Conservation (phyloP, 2,329 filamentous ascomycete species). For the Diaporthe vexans region DNA sequence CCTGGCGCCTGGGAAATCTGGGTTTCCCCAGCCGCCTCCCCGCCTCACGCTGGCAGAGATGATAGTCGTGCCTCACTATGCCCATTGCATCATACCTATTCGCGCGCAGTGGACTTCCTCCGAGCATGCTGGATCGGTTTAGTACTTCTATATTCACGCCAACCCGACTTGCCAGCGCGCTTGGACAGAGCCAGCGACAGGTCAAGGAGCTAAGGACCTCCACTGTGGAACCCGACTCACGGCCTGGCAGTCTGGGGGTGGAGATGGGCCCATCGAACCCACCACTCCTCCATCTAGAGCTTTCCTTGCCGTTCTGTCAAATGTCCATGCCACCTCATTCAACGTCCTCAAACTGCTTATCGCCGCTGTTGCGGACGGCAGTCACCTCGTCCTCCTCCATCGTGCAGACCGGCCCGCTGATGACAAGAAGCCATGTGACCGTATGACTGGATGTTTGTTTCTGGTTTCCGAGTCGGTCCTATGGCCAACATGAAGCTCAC, state of each 20-base stretch:
- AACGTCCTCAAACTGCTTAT: neutral
- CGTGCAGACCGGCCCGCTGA: neutral
- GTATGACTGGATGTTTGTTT: neutral
- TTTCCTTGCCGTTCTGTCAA: neutral
- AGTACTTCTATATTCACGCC: neutral
- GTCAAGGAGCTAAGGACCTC: neutral
- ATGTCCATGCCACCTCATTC: neutral
- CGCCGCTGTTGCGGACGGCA: neutral
- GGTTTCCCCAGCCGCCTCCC: neutral
- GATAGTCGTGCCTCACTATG: neutral
- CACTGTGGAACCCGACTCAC: slow-evolving; percentile 22
- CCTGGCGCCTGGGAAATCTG: slow-evolving; percentile 5
- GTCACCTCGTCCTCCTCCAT: neutral
- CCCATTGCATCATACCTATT: neutral
- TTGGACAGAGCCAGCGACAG: slow-evolving; percentile 5
- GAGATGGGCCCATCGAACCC: neutral
- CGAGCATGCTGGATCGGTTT: neutral
- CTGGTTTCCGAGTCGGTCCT: neutral
- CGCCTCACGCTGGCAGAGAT: neutral
- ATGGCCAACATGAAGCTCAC: neutral
- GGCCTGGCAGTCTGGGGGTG: slow-evolving; percentile 10
- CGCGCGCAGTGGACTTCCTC: too few species aligned
- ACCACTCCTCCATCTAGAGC: neutral
- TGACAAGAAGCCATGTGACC: too few species aligned
- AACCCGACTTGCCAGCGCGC: neutral